phyloP scores from a whole-genome alignment of 129 eudicot species.

The carrot (Daucus carota) region DNA sequence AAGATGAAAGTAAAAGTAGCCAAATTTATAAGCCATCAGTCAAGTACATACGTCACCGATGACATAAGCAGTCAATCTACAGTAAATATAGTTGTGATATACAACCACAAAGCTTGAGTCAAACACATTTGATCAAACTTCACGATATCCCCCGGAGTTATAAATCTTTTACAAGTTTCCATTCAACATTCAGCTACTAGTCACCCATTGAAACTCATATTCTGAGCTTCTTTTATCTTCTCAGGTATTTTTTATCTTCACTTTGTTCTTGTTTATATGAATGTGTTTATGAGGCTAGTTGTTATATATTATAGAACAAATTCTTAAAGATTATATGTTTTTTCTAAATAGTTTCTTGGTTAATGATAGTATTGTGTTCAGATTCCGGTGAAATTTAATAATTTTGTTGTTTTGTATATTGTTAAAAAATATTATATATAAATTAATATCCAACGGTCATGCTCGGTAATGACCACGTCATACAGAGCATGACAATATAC shows the following conservation, averaged over 20 bases:
- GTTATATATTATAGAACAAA: no score
- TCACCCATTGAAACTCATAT: not conserved
- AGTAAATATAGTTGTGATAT: not conserved
- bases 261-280: no score
- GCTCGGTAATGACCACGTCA: no score
- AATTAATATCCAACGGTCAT: no score
- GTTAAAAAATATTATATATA: no score
- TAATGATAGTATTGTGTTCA: no score
- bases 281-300: no score
- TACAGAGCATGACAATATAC: no score
- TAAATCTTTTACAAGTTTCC: not conserved
- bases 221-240: not conserved
- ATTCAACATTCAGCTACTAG: not conserved
- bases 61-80: not conserved
- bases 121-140: not conserved
- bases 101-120: not conserved
- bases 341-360: not conserved
- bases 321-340: no score
- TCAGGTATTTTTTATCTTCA: constrained; percentile 28
- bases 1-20: not conserved
- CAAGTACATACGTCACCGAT: not conserved
- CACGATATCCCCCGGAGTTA: not conserved
- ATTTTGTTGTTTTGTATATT: no score
- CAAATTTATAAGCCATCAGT: not conserved
- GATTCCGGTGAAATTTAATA: no score